These are phyloP conservation scores for Xylona heveae DNA, from an alignment of 495 filamentous ascomycete genomes.

Conservation along the genomic window DNA sequence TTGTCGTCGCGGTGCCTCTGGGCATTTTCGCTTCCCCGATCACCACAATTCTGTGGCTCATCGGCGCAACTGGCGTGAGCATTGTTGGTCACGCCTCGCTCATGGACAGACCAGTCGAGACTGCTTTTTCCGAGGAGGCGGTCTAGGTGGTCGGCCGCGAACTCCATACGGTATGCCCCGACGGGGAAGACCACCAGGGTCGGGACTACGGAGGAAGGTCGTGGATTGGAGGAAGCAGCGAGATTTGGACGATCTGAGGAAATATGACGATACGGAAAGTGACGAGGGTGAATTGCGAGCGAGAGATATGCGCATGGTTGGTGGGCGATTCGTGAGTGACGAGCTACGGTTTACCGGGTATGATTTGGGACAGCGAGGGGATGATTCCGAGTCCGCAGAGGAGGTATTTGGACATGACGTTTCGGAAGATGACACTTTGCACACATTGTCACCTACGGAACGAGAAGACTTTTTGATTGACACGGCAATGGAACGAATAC, in stretches of 20 bases:
- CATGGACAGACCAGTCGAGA: slow-evolving; percentile 98
- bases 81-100: slow-evolving; percentile 89
- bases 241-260: slow-evolving; percentile 25
- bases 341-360: slow-evolving; percentile 38
- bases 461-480: slow-evolving; percentile 56
- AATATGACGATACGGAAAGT: slow-evolving; percentile 52
- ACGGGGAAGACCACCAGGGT: slow-evolving; percentile 98
- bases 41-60: slow-evolving; percentile 70
- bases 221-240: slow-evolving; percentile 34
- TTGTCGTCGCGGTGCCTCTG: slow-evolving; percentile 62
- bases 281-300: slow-evolving; percentile 35
- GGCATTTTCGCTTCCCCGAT: slow-evolving; percentile 67
- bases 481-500: slow-evolving; percentile 54
- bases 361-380: slow-evolving; percentile 28
- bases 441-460: slow-evolving; percentile 28
- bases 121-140: slow-evolving; percentile 99
- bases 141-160: slow-evolving; percentile 99
- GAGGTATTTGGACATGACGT: slow-evolving; percentile 26
- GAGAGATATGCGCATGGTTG: too few relatives aligned
- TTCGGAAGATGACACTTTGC: slow-evolving; percentile 8
- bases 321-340: slow-evolving; percentile 31
- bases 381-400: slow-evolving; percentile 32
- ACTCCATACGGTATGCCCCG: slow-evolving; percentile 85
- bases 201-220: slow-evolving; percentile 35
- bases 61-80: slow-evolving; percentile 77